A percentile compares a stretch with the other conserved stretches of the same genome.
These are phyloP conservation scores for Albizia julibrissin DNA, from an alignment of 306 rosid species.

Conservation along the genomic window DNA sequence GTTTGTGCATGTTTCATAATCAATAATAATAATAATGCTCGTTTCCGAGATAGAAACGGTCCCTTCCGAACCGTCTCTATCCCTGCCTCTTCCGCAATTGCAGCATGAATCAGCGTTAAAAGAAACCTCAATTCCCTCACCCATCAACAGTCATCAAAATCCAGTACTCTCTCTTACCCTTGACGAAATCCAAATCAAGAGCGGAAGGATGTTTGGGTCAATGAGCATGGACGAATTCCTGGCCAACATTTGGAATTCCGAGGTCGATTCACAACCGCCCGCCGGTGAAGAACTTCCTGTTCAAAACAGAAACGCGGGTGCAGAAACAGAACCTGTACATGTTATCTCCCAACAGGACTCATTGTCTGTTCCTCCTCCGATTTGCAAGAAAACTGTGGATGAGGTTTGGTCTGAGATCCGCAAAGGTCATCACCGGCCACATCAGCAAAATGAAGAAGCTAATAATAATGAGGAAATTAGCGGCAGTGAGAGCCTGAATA, in stretches of 20 bases:
- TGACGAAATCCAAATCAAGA: constrained; percentile 61
- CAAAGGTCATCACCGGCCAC: constrained; percentile 24
- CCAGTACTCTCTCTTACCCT: constrained; percentile 51
- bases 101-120: constrained; percentile 30
- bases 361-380: constrained; percentile 53
- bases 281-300: constrained; percentile 13
- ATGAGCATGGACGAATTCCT: constrained; percentile 82
- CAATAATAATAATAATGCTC: constrained; percentile 20
- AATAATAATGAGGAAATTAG: not conserved
- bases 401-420: constrained; percentile 76
- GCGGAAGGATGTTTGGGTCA: constrained; percentile 57
- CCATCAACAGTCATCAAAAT: constrained; percentile 38
- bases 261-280: constrained; percentile 11
- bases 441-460: constrained; percentile 1
- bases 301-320: constrained; percentile 12
- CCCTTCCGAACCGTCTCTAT: constrained; percentile 2
- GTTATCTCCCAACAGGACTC: constrained; percentile 29
- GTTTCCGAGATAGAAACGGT: constrained; percentile 20
- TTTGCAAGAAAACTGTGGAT: constrained; percentile 67
- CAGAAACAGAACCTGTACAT: constrained; percentile 11
- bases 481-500: constrained; percentile 21
- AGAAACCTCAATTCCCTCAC: constrained; percentile 27
- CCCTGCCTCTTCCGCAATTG: constrained; percentile 25
- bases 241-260: constrained; percentile 62
- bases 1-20: not conserved